phyloP scores from a whole-genome alignment of 1,284 basidiomycete genomes.

The Malassezia yamatoensis region DNA sequence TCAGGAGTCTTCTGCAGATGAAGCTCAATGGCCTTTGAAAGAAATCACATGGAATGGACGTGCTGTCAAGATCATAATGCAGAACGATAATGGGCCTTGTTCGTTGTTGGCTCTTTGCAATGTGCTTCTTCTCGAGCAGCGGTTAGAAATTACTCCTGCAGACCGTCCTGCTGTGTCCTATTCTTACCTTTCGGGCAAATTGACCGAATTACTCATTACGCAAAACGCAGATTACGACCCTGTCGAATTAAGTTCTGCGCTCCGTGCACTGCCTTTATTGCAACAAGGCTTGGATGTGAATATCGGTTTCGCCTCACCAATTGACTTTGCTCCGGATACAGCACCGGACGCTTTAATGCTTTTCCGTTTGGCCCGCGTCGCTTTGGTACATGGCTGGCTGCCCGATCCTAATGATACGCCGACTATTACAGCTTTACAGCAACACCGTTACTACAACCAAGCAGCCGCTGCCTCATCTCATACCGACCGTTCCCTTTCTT shows the following conservation, averaged over 20 bases:
- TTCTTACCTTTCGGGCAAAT: slow-evolving; percentile 66
- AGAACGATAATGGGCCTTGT: slow-evolving; percentile 61
- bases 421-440: slow-evolving; percentile 53
- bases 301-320: slow-evolving; percentile 27
- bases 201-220: slow-evolving; percentile 67
- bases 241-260: slow-evolving; percentile 58
- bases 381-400: slow-evolving; percentile 83
- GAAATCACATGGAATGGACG: slow-evolving; percentile 32
- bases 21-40: slow-evolving; percentile 35
- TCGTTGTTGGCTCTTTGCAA: slow-evolving; percentile 68
- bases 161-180: slow-evolving; percentile 64
- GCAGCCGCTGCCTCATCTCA: slow-evolving; percentile 64
- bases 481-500: slow-evolving; percentile 57
- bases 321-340: slow-evolving; percentile 46
- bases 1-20: slow-evolving; percentile 13
- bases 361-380: slow-evolving; percentile 69
- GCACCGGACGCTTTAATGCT: slow-evolving; percentile 56
- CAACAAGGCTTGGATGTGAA: slow-evolving; percentile 55
- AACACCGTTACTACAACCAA: slow-evolving; percentile 51
- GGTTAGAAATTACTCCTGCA: slow-evolving; percentile 51
- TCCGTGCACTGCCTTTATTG: slow-evolving; percentile 71
- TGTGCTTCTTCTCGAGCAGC: slow-evolving; percentile 31
- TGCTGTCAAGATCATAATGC: slow-evolving; percentile 32
- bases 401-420: slow-evolving; percentile 64
- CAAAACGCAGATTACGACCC: slow-evolving; percentile 47